Evolutionary conservation across 306 rosid genomes (phyloP).

Genomic region (Chamaecrista fasciculata): DNA sequence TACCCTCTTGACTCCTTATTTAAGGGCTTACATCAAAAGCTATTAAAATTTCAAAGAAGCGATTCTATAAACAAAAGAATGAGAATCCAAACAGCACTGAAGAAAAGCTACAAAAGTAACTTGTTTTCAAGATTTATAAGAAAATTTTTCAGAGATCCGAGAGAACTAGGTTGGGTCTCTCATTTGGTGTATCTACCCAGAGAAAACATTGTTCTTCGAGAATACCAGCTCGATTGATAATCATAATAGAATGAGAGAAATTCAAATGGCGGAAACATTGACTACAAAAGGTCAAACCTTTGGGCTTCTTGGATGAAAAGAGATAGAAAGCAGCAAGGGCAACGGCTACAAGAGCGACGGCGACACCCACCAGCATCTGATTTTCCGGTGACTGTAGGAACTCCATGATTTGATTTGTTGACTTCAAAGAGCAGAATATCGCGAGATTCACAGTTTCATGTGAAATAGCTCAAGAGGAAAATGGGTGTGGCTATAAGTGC

Average conservation of each 20-base stretch:
- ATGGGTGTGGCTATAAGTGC: background rate
- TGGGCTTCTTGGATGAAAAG: constrained; percentile 60
- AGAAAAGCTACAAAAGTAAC: too few species aligned
- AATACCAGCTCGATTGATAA: background rate
- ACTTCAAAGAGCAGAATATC: background rate
- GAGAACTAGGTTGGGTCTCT: constrained; percentile 1
- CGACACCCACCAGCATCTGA: constrained; percentile 59
- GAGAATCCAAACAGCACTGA: constrained; percentile 1
- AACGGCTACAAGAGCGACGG: constrained; percentile 57
- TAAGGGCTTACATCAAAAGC: background rate
- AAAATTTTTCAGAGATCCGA: background rate
- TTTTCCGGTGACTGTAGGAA: constrained; percentile 48
- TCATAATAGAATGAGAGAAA: constrained; percentile 6
- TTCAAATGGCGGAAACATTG: background rate
- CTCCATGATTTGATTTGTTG: constrained; percentile 47
- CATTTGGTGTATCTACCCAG: background rate
- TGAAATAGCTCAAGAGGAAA: too few species aligned
- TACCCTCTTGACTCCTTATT: background rate
- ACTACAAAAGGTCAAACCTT: constrained; percentile 43
- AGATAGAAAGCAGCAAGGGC: constrained; percentile 56
- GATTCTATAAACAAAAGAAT: background rate
- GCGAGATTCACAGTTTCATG: background rate
- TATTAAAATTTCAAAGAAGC: background rate
- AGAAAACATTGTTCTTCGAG: background rate
- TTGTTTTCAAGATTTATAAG: background rate